Base-by-base conservation (phyloP, 1,139 yeast genomes). In the Meyerozyma guilliermondii region DNA sequence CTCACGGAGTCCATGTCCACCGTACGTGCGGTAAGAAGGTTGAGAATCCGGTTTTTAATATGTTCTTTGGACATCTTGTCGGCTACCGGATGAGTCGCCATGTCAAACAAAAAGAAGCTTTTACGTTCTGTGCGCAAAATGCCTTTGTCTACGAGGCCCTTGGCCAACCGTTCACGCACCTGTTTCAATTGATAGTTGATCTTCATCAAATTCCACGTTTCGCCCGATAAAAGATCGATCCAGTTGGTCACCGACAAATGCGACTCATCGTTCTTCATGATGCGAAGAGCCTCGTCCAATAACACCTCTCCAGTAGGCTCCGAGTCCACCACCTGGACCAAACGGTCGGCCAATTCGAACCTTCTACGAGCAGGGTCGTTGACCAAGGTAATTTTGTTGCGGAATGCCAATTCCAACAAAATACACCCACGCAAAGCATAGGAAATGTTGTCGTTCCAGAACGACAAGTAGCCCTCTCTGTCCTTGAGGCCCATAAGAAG, bases 131-230 rank as follows among this genome's bases (percentile, higher is more conserved):
- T 94, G 65, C 96, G 81, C 57, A 94, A 75, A 41, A 92, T 84
- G n/a, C 98, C 98, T 67, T 92, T 92, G 63, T 92, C 99, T 27
- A 94, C 99, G 44, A 92, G 74, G 1, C 98, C 99, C 65, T 92
- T 92, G 43, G 97, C 96, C 50, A 92, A 75, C 54, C 99, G 77
- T 65, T 92, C 99, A 58, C 98, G 80, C 5, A 94, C 99, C 65
- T 92, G 98, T 62, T 92, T 92, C 61, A 92, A 77, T 66, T 92
- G 99, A 66, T 91, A 92, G 58, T 85, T 86, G 54, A 92, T 89
- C 61, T 94, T 94, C 79, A 91, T 78, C 54, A 92, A 71, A 64
- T 92, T 92, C 99, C 99, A 92, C 3, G 98, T 94, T 63, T 92
- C 99, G 39, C 95, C 99, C 49, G 91, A 80, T 51, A 92, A 76